These are phyloP conservation scores for Chamaecyparis obtusa DNA, from an alignment of 75 land plant species.

Conservation along the genomic window DNA sequence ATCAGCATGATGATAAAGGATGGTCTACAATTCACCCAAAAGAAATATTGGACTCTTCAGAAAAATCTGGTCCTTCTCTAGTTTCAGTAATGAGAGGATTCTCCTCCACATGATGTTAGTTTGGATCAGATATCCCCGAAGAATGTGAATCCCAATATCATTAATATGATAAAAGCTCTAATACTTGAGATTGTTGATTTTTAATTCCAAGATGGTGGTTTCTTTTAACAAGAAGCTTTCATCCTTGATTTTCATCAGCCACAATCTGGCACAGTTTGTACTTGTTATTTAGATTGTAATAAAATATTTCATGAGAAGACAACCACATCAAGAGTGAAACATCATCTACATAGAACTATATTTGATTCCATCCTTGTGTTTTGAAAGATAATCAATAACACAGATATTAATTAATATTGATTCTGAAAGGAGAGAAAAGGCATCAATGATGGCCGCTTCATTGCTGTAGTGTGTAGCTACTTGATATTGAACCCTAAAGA, in stretches of 20 bases:
- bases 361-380: not conserved
- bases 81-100: not conserved
- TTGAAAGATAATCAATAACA: not conserved
- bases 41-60: not conserved
- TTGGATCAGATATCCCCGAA: not conserved
- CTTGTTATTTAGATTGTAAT: not conserved
- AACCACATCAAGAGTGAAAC: not conserved
- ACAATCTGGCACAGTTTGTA: not conserved
- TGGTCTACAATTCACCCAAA: not conserved
- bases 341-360: not conserved
- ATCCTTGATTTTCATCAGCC: not conserved
- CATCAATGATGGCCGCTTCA: not conserved
- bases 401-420: not conserved
- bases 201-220: not conserved
- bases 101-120: not conserved
- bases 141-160: not conserved
- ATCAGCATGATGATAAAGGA: not conserved
- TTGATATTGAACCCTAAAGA: not conserved
- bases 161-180: not conserved
- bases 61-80: no score
- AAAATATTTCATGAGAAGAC: not conserved
- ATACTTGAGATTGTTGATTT: not conserved
- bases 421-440: not conserved
- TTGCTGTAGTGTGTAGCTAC: not conserved
- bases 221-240: not conserved